Conservation (phyloP, 225 moss, liverwort and hornwort genomes). For the Sphagnum contortum region DNA sequence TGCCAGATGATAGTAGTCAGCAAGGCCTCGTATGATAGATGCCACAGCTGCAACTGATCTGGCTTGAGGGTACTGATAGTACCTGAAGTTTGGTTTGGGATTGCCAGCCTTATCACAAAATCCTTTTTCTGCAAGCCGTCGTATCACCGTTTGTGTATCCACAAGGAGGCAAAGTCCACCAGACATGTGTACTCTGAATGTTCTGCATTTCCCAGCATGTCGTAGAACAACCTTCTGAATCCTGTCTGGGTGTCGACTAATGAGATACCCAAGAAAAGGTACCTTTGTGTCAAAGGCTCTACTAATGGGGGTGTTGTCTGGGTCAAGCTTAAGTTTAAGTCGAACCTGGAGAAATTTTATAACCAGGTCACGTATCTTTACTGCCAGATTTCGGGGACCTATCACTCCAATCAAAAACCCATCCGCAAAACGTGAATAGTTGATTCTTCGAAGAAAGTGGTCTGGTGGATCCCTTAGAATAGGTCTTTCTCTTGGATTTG, state of each 20-base stretch:
- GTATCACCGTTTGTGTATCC: conserved; percentile 45
- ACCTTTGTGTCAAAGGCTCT: conserved; percentile 46
- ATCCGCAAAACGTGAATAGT: conserved; percentile 48
- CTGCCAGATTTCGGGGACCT: conserved; percentile 45
- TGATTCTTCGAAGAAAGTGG: conserved; percentile 37
- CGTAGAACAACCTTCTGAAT: conserved; percentile 37
- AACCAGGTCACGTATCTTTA: conserved; percentile 26
- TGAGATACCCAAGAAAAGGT: conserved; percentile 52
- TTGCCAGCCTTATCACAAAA: conserved; percentile 52
- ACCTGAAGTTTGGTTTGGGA: conserved; percentile 55
- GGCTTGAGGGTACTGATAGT: conserved; percentile 56
- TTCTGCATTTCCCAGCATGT: conserved; percentile 43
- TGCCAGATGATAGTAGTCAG: conserved; percentile 45
- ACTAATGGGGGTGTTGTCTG: conserved; percentile 22
- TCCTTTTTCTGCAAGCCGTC: conserved; percentile 47
- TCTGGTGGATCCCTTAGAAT: conserved; percentile 35
- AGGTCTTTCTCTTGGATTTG: too few species aligned
- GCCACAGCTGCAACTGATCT: conserved; percentile 48
- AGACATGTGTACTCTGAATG: conserved; percentile 34
- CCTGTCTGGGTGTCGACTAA: conserved; percentile 45
- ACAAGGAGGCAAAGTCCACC: conserved; percentile 45
- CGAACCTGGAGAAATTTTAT: conserved; percentile 27
- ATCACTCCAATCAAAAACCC: conserved; percentile 60
- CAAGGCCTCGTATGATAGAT: conserved; percentile 39
- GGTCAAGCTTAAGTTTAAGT: conserved; percentile 16